A percentile compares a stretch with the other conserved stretches of the same genome.
Conservation (phyloP, 257 asterid genomes). For the Cruciata laevipes region DNA sequence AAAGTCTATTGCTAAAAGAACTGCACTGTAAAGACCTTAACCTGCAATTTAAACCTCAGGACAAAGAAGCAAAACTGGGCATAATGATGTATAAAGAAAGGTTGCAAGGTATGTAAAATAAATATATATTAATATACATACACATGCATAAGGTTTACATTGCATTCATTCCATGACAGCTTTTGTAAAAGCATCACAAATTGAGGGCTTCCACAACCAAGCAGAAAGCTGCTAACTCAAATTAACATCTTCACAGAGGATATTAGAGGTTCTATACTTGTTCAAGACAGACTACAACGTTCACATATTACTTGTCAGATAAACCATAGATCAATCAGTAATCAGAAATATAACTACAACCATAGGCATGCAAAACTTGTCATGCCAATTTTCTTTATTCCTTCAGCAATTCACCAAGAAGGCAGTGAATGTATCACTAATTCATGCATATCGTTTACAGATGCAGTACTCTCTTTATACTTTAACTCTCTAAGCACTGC, state of each 20-base stretch:
- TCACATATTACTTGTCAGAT: background rate
- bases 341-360: no score
- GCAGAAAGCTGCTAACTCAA: background rate
- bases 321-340: background rate
- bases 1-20: background rate
- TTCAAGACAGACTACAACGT: background rate
- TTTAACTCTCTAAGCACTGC: background rate
- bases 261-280: background rate
- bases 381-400: background rate
- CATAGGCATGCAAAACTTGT: background rate
- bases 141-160: background rate
- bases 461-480: background rate
- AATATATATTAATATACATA: background rate
- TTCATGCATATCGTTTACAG: background rate
- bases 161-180: background rate
- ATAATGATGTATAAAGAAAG: background rate
- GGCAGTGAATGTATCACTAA: background rate
- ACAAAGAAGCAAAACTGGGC: slow-evolving; percentile 3
- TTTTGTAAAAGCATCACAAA: background rate
- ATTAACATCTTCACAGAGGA: background rate
- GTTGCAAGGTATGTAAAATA: background rate
- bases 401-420: background rate
- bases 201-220: background rate
- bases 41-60: background rate
- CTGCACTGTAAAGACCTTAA: slow-evolving; percentile 1